Evolutionary conservation across 306 rosid species (phyloP).

Genomic region (Potentilla sterilis): DNA sequence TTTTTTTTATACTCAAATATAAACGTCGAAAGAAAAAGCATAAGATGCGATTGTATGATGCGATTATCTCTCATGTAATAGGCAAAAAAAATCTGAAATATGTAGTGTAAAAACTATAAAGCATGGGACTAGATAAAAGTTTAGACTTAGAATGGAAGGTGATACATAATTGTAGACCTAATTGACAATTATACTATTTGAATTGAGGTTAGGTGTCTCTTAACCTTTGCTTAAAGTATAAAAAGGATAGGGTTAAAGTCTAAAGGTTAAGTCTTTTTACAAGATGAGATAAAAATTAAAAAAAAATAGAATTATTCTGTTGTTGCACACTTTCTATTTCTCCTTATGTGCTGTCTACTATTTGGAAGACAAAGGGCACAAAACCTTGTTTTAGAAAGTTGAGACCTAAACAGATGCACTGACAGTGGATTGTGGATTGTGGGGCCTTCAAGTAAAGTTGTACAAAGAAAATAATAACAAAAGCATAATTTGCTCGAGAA

Average conservation of each 20-base stretch:
- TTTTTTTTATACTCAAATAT: not conserved
- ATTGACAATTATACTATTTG: constrained; percentile 20
- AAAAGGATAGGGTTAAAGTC: constrained; percentile 22
- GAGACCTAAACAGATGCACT: constrained; percentile 43
- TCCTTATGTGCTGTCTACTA: constrained; percentile 43
- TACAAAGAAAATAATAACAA: not conserved
- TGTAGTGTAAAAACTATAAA: not conserved
- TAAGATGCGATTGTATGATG: no score
- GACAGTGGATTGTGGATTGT: constrained; percentile 32
- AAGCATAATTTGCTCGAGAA: constrained; percentile 12
- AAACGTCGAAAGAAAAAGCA: not conserved
- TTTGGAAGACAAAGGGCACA: constrained; percentile 51
- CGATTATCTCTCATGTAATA: not conserved
- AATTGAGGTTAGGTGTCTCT: constrained; percentile 23
- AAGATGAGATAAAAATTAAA: no score
- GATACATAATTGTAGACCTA: not conserved
- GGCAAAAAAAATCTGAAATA: not conserved
- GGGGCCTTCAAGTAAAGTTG: constrained; percentile 23
- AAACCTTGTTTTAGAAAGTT: constrained; percentile 54
- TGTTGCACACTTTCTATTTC: constrained; percentile 17
- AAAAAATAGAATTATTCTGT: constrained; percentile 20
- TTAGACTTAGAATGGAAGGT: no score
- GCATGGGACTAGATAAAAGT: not conserved
- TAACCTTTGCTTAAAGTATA: constrained; percentile 21
- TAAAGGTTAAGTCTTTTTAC: constrained; percentile 32